Conservation (phyloP, 305 asterid species). For the Fraxinus velutina region DNA sequence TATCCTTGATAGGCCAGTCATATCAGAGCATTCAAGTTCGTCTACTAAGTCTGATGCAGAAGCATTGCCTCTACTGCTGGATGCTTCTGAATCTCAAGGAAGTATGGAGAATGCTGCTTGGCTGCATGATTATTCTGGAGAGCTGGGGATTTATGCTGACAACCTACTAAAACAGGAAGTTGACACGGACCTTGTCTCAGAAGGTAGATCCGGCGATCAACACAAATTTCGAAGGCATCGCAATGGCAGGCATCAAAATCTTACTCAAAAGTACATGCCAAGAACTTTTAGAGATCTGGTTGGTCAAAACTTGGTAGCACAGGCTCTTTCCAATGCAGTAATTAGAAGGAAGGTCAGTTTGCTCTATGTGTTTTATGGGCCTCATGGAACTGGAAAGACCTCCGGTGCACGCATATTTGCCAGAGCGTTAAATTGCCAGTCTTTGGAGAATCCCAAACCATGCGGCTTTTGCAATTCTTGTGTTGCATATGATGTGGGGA, state of each 20-base stretch:
- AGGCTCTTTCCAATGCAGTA: slow-evolving; percentile 82
- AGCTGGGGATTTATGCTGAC: slow-evolving; percentile 76
- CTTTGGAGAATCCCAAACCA: slow-evolving; percentile 70
- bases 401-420: slow-evolving; percentile 87
- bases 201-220: slow-evolving; percentile 63
- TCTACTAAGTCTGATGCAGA: slow-evolving; percentile 72
- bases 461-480: slow-evolving; percentile 85
- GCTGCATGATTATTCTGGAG: slow-evolving; percentile 87
- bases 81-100: slow-evolving; percentile 70
- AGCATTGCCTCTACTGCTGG: slow-evolving; percentile 75
- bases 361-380: slow-evolving; percentile 87
- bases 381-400: slow-evolving; percentile 95
- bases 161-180: slow-evolving; percentile 62
- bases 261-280: slow-evolving; percentile 92
- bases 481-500: slow-evolving; percentile 50
- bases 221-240: slow-evolving; percentile 36
- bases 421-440: slow-evolving; percentile 79
- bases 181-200: slow-evolving; percentile 78
- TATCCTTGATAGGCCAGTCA: slow-evolving; percentile 45
- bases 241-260: slow-evolving; percentile 67
- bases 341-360: slow-evolving; percentile 66
- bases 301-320: slow-evolving; percentile 85
- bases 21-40: slow-evolving; percentile 62
- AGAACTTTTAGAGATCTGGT: slow-evolving; percentile 76
- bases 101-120: slow-evolving; percentile 63